Evolutionary conservation across 345 rosid genomes (phyloP).

Genomic region (Firmiana major): DNA sequence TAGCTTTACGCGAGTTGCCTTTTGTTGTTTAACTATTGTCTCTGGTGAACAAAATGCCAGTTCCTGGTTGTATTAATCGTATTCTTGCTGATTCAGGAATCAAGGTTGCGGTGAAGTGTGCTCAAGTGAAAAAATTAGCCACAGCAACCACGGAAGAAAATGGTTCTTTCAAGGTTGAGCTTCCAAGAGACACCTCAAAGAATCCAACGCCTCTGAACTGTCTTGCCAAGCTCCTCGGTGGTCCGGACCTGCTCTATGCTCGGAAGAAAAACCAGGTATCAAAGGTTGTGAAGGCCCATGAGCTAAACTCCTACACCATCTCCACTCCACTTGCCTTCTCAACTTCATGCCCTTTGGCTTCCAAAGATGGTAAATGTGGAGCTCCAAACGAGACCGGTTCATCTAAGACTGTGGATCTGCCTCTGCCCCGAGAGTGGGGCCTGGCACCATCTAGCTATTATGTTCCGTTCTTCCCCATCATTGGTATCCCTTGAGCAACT

Average conservation of each 20-base stretch:
- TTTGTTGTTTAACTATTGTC: background rate
- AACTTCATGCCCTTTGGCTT: conserved; percentile 37
- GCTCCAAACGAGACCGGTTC: conserved; percentile 25
- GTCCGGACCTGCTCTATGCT: conserved; percentile 52
- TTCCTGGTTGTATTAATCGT: background rate
- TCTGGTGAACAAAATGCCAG: background rate
- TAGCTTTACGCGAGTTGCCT: too few species aligned
- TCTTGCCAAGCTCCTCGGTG: conserved; percentile 58
- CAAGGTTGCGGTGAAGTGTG: conserved; percentile 60
- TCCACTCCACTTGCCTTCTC: conserved; percentile 63
- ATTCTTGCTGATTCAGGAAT: conserved; percentile 40
- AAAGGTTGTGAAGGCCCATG: conserved; percentile 32
- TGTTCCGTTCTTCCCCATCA: conserved; percentile 72
- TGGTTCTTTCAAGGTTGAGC: conserved; percentile 57
- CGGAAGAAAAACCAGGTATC: conserved; percentile 40
- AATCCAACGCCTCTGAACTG: conserved; percentile 31
- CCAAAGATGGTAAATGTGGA: conserved; percentile 17
- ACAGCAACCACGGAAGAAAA: conserved; percentile 38
- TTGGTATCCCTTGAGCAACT: conserved; percentile 69
- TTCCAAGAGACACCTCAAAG: conserved; percentile 31
- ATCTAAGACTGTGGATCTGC: conserved; percentile 72
- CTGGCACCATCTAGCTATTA: conserved; percentile 86
- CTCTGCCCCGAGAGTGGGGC: conserved; percentile 84
- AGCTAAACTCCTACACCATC: conserved; percentile 37
- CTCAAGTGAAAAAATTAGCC: conserved; percentile 32